Conservation (phyloP, 2,329 filamentous ascomycete genomes). For the Fusarium robinianum region DNA sequence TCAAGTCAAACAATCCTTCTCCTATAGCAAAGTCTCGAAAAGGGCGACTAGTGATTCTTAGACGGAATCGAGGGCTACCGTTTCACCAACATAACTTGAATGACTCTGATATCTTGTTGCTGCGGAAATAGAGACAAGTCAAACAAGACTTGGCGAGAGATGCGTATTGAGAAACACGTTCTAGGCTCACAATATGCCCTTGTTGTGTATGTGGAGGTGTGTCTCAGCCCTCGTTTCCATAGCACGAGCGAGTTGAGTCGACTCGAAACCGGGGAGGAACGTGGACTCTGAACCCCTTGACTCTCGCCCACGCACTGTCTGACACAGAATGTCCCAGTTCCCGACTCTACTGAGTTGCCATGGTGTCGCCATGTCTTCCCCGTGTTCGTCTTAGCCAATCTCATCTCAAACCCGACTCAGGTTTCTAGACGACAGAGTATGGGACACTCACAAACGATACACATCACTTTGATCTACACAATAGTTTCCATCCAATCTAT, state of each 20-base stretch:
- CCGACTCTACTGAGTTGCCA: constrained; percentile 12
- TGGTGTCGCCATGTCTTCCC: too few relatives aligned
- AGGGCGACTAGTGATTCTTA: too few relatives aligned
- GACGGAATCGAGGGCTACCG: too few relatives aligned
- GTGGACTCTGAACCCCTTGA: constrained; percentile 22
- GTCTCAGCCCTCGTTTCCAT: constrained; percentile 20
- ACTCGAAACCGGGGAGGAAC: constrained; percentile 29
- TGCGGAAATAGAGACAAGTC: constrained; percentile 13
- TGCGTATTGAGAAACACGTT: too few relatives aligned
- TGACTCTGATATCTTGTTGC: too few relatives aligned
- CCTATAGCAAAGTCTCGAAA: too few relatives aligned
- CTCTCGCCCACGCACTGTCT: constrained; percentile 13
- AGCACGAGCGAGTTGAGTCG: constrained; percentile 20
- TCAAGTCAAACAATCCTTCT: too few relatives aligned
- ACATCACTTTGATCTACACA: constrained; percentile 27
- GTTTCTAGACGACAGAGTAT: too few relatives aligned
- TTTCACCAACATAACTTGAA: too few relatives aligned
- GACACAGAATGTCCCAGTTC: constrained; percentile 18
- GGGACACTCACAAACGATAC: constrained; percentile 24
- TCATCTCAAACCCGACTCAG: constrained; percentile 9
- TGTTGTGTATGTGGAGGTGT: constrained; percentile 11
- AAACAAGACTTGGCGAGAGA: too few relatives aligned
- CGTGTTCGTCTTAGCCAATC: too few relatives aligned
- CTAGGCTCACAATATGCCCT: too few relatives aligned
- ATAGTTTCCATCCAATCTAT: constrained; percentile 21